These are phyloP conservation scores for Cylindrodendrum hubeiense DNA, from an alignment of 2,329 filamentous ascomycete genomes.

Conservation along the genomic window DNA sequence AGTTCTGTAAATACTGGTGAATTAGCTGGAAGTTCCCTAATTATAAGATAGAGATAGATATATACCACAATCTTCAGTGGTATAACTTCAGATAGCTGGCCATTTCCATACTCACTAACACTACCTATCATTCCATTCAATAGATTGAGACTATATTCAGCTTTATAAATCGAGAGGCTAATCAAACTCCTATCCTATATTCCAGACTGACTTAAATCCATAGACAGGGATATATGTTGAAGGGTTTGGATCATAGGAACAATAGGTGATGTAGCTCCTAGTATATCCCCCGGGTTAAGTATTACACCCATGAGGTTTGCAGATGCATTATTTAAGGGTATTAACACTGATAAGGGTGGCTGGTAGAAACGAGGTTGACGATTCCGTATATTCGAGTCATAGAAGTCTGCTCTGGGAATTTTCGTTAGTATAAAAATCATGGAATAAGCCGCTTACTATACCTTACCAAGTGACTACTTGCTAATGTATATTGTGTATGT, in stretches of 20 bases:
- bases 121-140: not conserved
- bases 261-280: constrained; percentile 2
- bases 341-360: not conserved
- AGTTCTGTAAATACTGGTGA: constrained; percentile 4
- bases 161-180: constrained; percentile 2
- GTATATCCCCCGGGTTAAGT: not conserved
- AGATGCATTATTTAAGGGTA: not conserved
- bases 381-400: not conserved
- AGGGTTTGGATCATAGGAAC: not conserved
- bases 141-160: not conserved
- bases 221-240: constrained; percentile 1
- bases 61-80: not conserved
- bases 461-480: constrained; percentile 2
- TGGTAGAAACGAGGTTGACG: constrained; percentile 1
- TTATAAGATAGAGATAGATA: constrained; percentile 4
- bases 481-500: not conserved
- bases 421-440: constrained; percentile 1
- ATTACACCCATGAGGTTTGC: not conserved
- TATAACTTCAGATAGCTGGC: not conserved
- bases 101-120: not conserved
- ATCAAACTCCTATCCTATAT: not conserved
- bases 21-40: not conserved
- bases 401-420: constrained; percentile 1
- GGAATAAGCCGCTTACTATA: not conserved
- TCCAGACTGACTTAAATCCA: constrained; percentile 1